Conservation (phyloP, 2,329 filamentous ascomycete genomes). For the Phialocephala subalpina region DNA sequence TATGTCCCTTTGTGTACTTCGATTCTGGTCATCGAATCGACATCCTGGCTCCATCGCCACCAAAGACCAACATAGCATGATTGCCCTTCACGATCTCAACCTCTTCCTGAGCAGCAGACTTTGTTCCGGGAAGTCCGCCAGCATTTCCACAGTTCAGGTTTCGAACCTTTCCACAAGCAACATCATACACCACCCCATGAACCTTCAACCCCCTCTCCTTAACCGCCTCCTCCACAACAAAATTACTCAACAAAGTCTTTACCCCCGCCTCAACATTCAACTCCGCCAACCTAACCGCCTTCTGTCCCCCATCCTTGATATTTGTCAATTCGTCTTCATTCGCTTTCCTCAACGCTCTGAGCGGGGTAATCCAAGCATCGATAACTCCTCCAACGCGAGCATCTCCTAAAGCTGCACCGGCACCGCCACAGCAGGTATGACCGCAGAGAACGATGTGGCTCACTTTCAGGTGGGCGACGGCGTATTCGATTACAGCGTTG, state of each 20-base stretch:
- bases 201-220: conserved; percentile 74
- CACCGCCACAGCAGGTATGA: conserved; percentile 74
- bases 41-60: conserved; percentile 50
- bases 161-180: conserved; percentile 55
- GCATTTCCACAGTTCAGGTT: conserved; percentile 55
- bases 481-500: conserved; percentile 80
- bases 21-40: conserved; percentile 37
- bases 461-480: conserved; percentile 75
- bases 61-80: conserved; percentile 60
- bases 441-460: conserved; percentile 76
- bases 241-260: conserved; percentile 72
- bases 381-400: conserved; percentile 59
- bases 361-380: conserved; percentile 62
- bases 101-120: conserved; percentile 23
- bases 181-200: conserved; percentile 81
- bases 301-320: conserved; percentile 61
- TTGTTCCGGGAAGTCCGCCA: background rate
- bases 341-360: conserved; percentile 52
- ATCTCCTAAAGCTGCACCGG: conserved; percentile 63
- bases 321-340: conserved; percentile 63
- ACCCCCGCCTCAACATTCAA: conserved; percentile 78
- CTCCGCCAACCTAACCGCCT: conserved; percentile 72
- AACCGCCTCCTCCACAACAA: conserved; percentile 74
- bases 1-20: background rate
- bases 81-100: conserved; percentile 47